phyloP scores from a whole-genome alignment of 768 basidiomycete genomes.

The Imleria badia region DNA sequence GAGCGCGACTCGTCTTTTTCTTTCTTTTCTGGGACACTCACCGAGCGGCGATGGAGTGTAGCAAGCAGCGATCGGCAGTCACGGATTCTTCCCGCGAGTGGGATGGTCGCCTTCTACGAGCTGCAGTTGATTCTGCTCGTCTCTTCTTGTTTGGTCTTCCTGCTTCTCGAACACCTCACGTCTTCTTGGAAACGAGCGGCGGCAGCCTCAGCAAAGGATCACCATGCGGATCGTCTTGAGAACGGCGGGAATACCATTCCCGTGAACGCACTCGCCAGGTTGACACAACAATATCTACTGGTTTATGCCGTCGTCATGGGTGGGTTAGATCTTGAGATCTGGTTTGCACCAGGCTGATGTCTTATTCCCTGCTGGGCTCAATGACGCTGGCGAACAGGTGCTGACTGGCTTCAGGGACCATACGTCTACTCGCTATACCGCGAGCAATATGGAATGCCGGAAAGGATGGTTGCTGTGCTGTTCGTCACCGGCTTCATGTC shows the following conservation, averaged over 20 bases:
- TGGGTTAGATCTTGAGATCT: slow-evolving; percentile 27
- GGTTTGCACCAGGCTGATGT: neutral
- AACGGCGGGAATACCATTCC: slow-evolving; percentile 28
- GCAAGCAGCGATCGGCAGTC: neutral
- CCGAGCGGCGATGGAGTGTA: neutral
- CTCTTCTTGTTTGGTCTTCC: slow-evolving; percentile 33
- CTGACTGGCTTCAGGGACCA: slow-evolving; percentile 80
- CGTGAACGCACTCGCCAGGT: slow-evolving; percentile 26
- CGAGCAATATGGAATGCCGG: slow-evolving; percentile 64
- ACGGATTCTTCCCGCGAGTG: neutral
- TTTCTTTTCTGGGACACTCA: too few species aligned
- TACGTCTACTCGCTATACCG: slow-evolving; percentile 75
- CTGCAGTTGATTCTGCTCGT: slow-evolving; percentile 38
- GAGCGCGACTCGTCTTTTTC: neutral
- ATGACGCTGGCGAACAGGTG: slow-evolving; percentile 40
- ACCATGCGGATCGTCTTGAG: slow-evolving; percentile 29
- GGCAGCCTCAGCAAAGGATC: slow-evolving; percentile 23
- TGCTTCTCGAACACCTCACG: slow-evolving; percentile 35
- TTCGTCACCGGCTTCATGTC: slow-evolving; percentile 79
- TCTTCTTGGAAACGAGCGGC: slow-evolving; percentile 25
- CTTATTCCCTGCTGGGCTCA: neutral
- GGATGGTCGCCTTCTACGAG: slow-evolving; percentile 41
- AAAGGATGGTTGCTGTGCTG: slow-evolving; percentile 63
- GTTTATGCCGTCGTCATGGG: slow-evolving; percentile 79
- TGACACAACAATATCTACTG: slow-evolving; percentile 54